Evolutionary conservation across 169 alveolate genomes (phyloP).

Genomic region (Cryptosporidium muris): DNA sequence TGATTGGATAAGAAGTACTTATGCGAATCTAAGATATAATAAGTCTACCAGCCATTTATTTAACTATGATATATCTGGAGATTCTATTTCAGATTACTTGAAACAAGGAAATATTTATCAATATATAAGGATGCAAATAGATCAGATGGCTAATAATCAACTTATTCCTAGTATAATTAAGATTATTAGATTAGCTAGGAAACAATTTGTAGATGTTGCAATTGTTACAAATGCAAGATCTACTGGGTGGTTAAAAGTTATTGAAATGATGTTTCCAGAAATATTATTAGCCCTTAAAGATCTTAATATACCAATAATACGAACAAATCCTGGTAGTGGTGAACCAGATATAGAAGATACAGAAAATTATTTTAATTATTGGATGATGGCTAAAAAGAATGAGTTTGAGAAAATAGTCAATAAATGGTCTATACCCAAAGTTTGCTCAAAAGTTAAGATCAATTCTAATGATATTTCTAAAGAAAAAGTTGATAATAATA

Average conservation of each 20-base stretch:
- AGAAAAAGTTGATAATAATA: conserved; percentile 10
- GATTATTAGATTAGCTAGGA: conserved; percentile 75
- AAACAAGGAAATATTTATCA: conserved; percentile 60
- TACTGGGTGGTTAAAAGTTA: conserved; percentile 79
- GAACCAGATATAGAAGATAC: conserved; percentile 79
- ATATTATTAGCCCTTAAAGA: conserved; percentile 74
- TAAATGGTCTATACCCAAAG: conserved; percentile 9
- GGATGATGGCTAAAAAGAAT: conserved; percentile 84
- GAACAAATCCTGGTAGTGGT: conserved; percentile 78
- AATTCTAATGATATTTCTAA: conserved; percentile 69
- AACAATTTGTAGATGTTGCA: conserved; percentile 77
- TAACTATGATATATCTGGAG: no score
- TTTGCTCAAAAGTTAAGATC: conserved; percentile 10
- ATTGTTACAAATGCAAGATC: conserved; percentile 85
- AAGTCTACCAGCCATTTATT: conserved; percentile 38
- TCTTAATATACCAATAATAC: conserved; percentile 77
- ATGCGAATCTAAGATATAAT: conserved; percentile 44
- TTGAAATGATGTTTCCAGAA: conserved; percentile 82
- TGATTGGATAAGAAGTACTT: conserved; percentile 79
- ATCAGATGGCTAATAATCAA: conserved; percentile 75
- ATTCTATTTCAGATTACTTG: conserved; percentile 12
- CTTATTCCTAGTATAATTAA: conserved; percentile 75
- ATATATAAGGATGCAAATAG: conserved; percentile 75
- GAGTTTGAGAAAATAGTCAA: conserved; percentile 28
- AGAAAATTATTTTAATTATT: conserved; percentile 79